Conservation (phyloP, 345 rosid species). For the Syzygium jambos region DNA sequence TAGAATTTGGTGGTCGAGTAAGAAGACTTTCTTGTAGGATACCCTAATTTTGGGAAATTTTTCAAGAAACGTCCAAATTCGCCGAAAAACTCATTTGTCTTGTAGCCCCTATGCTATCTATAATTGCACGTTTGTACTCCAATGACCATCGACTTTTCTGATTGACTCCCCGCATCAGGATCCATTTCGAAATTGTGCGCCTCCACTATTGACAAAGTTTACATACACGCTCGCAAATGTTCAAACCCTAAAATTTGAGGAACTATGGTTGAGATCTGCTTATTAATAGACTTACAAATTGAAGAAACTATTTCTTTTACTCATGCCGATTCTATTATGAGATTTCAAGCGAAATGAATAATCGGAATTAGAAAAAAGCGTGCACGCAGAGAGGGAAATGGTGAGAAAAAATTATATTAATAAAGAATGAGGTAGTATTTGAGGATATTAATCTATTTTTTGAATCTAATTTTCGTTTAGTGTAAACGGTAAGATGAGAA, state of each 20-base stretch:
- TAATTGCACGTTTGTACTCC: neutral
- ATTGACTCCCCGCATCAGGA: neutral
- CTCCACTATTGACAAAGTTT: neutral
- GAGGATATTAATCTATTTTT: neutral
- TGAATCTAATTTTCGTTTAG: neutral
- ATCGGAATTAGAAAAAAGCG: neutral
- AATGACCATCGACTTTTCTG: neutral
- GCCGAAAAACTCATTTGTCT: neutral
- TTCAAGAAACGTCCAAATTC: neutral
- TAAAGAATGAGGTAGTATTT: neutral
- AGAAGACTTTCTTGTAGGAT: neutral
- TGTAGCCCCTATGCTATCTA: neutral
- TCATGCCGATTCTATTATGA: neutral
- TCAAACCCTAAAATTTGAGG: neutral
- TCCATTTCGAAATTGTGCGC: neutral
- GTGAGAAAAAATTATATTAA: neutral
- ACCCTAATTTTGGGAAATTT: neutral
- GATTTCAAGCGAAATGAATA: neutral
- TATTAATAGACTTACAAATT: neutral
- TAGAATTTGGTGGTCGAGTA: neutral
- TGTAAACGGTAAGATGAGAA: neutral
- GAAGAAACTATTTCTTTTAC: neutral
- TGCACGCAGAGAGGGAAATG: neutral
- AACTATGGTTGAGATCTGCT: neutral
- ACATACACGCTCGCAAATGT: neutral